A percentile compares a stretch with the other conserved stretches of the same genome.
Evolutionary conservation across 73 alveolate species (phyloP).

Genomic region (Paramecium primaurelia): DNA sequence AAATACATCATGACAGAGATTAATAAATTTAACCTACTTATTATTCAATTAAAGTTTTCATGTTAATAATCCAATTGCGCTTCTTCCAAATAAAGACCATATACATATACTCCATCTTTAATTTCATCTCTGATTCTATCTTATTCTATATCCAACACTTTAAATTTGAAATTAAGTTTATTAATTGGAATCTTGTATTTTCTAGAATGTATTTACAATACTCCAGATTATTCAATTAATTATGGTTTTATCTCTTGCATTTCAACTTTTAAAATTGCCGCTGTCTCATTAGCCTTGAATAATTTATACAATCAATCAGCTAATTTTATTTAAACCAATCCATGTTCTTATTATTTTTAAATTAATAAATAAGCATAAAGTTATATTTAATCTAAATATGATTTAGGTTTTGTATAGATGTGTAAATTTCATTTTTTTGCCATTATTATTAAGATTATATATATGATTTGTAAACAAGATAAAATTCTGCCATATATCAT

Average conservation of each 20-base stretch:
- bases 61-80: slow-evolving; percentile 84
- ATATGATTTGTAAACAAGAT: no score
- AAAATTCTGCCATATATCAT: slow-evolving; percentile 52
- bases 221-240: slow-evolving; percentile 80
- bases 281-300: slow-evolving; percentile 70
- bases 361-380: slow-evolving; percentile 66
- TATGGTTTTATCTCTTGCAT: slow-evolving; percentile 76
- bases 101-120: slow-evolving; percentile 88
- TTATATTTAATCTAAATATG: slow-evolving; percentile 83
- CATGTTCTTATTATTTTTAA: slow-evolving; percentile 62
- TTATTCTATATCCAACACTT: slow-evolving; percentile 52
- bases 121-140: slow-evolving; percentile 57
- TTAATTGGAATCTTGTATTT: slow-evolving; percentile 84
- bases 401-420: slow-evolving; percentile 70
- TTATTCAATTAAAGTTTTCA: slow-evolving; percentile 69
- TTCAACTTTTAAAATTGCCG: slow-evolving; percentile 72
- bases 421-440: no score
- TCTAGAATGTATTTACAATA: slow-evolving; percentile 89
- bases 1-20: slow-evolving; percentile 70
- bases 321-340: slow-evolving; percentile 61
- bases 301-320: slow-evolving; percentile 79
- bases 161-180: slow-evolving; percentile 68
- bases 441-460: no score
- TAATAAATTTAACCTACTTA: slow-evolving; percentile 65
- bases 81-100: slow-evolving; percentile 94